Conservation (phyloP, 1,139 yeast genomes). For the Sugiyamaella grinbergsii region DNA sequence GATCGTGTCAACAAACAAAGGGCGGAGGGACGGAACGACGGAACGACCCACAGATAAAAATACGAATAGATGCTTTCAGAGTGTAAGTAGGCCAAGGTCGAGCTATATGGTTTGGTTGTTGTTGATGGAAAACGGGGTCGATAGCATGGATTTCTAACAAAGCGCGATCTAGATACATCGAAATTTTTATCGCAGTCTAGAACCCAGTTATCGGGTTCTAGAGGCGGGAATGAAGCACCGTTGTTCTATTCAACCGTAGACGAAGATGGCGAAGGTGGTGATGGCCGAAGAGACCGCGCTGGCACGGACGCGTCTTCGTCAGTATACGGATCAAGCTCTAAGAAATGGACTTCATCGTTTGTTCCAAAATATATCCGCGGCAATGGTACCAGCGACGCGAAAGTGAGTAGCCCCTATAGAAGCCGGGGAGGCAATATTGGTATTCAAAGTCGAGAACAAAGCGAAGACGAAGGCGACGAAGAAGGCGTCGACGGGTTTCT, state of each 20-base stretch:
- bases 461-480: constrained; percentile 26
- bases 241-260: constrained; percentile 39
- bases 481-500: constrained; percentile 22
- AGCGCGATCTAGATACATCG: constrained; percentile 43
- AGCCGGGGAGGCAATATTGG: constrained; percentile 18
- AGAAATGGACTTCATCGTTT: constrained; percentile 30
- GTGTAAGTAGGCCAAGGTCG: constrained; percentile 33
- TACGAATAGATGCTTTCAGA: constrained; percentile 37
- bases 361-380: constrained; percentile 24
- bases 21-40: no score
- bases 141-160: no score
- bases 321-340: constrained; percentile 28
- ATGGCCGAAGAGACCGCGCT: constrained; percentile 1
- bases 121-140: no score
- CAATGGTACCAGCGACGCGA: constrained; percentile 3
- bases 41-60: no score
- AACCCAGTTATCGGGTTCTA: constrained; percentile 29
- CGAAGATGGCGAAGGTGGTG: constrained; percentile 29
- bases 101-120: neutral
- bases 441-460: constrained; percentile 21
- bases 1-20: no score
- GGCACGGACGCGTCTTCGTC: constrained; percentile 27
- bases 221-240: constrained; percentile 35
- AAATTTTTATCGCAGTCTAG: constrained; percentile 45
- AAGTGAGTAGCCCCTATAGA: constrained; percentile 12